Evolutionary conservation across 352 stramenopile species (phyloP), one percentile per base, ranked within the genome.

Genomic region (Phytophthora vignae): DNA sequence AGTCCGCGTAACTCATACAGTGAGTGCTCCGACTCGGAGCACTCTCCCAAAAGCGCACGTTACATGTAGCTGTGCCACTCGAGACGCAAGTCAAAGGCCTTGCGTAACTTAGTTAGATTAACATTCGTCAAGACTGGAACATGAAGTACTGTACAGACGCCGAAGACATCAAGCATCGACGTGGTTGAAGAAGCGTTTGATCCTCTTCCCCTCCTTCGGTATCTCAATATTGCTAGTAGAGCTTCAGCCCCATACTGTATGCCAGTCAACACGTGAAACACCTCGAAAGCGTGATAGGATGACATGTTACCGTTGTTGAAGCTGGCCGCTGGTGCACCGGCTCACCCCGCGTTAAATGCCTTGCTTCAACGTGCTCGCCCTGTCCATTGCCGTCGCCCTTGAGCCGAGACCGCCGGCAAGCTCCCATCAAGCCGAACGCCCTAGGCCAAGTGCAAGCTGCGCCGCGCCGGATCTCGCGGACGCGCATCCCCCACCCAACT

Each of bases 321-420:
- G 53, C 8, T 60, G 22, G 31, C 22, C 12, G 12, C 10, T 14
- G 21, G 31, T 14, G 36, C 33, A 53, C 55, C 55, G 55, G 36
- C 55, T 61, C 31, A 59, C 33, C 21, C 27, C 42, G 40, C 60
- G 55, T 55, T 60, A 60, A 31, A 8, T 14, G 36, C 12, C 6
- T 15, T 61, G 19, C 64, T 72, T 72, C 57, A 72, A 71, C 49
- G 42, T 60, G 36, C 25, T 33, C 48, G 55, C n/a, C 64, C 58
- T 60, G 65, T 72, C 52, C 58, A 54, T 46, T 31, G 33, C 33
- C 48, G 48, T 5, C 50, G 15, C 31, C n/a, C n/a, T 27, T 67
- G 59, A 63, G 50, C 66, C 50, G 66, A 49, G 55, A 55, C 55
- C 64, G 48, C 55, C 64, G 21, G 46, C 33, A 60, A 49, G 42